Evolutionary conservation across 2,329 filamentous ascomycete species (phyloP).

Genomic region (Metarhizium brunneum): DNA sequence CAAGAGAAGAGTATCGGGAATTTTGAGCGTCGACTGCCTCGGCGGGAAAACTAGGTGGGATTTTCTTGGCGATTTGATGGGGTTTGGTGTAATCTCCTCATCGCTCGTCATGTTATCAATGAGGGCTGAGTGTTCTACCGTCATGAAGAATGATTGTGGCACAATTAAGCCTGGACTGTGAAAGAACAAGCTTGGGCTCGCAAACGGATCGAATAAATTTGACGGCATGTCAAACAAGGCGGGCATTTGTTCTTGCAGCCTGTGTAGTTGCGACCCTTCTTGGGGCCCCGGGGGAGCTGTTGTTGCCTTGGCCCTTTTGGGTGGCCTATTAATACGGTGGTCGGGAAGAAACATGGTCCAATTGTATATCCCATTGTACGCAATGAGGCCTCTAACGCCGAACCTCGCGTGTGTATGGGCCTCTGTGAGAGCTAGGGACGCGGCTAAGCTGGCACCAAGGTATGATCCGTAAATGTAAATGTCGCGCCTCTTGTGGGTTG

Average conservation of each 20-base stretch:
- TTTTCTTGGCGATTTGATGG: constrained; percentile 25
- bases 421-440: constrained; percentile 49
- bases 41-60: constrained; percentile 40
- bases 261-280: constrained; percentile 26
- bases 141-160: constrained; percentile 33
- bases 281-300: constrained; percentile 12
- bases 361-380: constrained; percentile 54
- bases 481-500: constrained; percentile 22
- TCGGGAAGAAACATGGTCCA: constrained; percentile 52
- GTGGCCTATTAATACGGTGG: constrained; percentile 32
- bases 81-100: constrained; percentile 1
- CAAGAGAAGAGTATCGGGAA: constrained; percentile 40
- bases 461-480: constrained; percentile 45
- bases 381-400: constrained; percentile 42
- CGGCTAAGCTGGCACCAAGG: constrained; percentile 47
- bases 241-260: constrained; percentile 25
- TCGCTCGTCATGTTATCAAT: constrained; percentile 16
- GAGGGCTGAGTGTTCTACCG: constrained; percentile 17
- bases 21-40: constrained; percentile 32
- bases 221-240: constrained; percentile 38
- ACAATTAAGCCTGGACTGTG: constrained; percentile 39
- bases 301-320: constrained; percentile 9
- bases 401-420: constrained; percentile 31
- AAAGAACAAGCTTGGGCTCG: constrained; percentile 49
- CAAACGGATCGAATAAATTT: constrained; percentile 50